phyloP scores from a whole-genome alignment of 2,329 filamentous ascomycete genomes.

The Fusarium multiceps region DNA sequence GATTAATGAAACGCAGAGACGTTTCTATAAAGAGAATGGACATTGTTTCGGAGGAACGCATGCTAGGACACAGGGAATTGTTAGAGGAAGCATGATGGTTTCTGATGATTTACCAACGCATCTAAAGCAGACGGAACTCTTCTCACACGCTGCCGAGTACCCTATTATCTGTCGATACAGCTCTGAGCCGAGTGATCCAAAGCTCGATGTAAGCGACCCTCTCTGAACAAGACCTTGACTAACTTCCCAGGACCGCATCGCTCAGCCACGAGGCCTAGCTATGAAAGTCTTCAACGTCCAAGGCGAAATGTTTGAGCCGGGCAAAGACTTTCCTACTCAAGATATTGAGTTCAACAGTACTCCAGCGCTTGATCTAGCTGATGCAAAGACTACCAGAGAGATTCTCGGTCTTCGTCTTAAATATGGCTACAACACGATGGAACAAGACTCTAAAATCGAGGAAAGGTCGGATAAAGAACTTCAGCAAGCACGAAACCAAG shows the following conservation, averaged over 20 bases:
- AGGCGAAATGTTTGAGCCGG: neutral
- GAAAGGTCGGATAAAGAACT: neutral
- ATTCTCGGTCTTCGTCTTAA: neutral
- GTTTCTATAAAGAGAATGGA: constrained; percentile 3
- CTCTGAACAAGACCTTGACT: accelerated
- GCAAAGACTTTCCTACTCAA: neutral
- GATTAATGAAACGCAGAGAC: constrained; percentile 3
- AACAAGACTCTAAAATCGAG: neutral
- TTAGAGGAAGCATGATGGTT: neutral
- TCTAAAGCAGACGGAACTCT: constrained; percentile 13
- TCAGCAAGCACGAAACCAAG: neutral
- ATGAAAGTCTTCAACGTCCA: constrained; percentile 8
- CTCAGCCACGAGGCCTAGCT: neutral
- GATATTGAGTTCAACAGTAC: constrained; percentile 9
- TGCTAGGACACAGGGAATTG: constrained; percentile 1
- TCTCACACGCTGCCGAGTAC: neutral
- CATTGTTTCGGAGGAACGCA: constrained; percentile 9
- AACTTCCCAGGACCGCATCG: neutral
- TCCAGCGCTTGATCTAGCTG: neutral
- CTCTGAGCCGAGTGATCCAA: constrained; percentile 4
- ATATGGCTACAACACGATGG: neutral
- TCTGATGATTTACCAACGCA: neutral
- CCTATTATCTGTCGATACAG: neutral
- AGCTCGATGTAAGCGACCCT: neutral
- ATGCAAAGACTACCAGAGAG: neutral